phyloP scores from a whole-genome alignment of 2,329 filamentous ascomycete genomes.

The Apiospora aurea region DNA sequence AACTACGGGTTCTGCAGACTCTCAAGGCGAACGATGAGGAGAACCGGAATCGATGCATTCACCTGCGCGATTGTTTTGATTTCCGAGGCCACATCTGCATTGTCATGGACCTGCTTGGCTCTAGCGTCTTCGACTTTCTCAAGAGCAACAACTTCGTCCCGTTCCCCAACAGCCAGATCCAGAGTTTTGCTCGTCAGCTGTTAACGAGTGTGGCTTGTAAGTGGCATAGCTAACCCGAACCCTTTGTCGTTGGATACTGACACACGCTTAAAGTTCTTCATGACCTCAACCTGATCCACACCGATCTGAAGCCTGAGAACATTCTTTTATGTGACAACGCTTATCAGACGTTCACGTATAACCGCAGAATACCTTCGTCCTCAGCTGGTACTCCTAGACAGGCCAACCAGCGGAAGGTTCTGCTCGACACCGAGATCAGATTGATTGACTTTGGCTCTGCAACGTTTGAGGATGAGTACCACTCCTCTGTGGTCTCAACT shows the following conservation, averaged over 20 bases:
- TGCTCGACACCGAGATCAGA: constrained; percentile 73
- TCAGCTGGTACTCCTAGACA: constrained; percentile 66
- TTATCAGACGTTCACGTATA: constrained; percentile 76
- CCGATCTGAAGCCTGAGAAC: constrained; percentile 76
- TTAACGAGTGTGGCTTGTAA: constrained; percentile 98
- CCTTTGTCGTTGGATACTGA: constrained; percentile 34
- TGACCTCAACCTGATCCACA: constrained; percentile 96
- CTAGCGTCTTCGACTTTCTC: constrained; percentile 97
- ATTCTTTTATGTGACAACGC: constrained; percentile 70
- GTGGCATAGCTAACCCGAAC: constrained; percentile 41
- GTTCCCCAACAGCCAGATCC: constrained; percentile 98
- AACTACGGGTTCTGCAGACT: constrained; percentile 90
- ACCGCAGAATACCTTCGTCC: constrained; percentile 72
- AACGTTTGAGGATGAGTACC: constrained; percentile 76
- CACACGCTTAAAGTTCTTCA: constrained; percentile 73
- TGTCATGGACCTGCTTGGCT: constrained; percentile 79
- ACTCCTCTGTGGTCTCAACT: constrained; percentile 75
- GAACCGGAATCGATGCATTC: constrained; percentile 96
- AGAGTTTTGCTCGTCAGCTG: constrained; percentile 92
- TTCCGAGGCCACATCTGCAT: constrained; percentile 96
- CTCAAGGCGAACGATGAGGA: constrained; percentile 88
- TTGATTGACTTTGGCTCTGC: constrained; percentile 77
- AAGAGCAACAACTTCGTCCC: constrained; percentile 96
- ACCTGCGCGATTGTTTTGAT: constrained; percentile 95
- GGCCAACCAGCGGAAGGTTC: constrained; percentile 68